A percentile compares a stretch with the other conserved stretches of the same genome.
These are phyloP conservation scores for Aspergillus campestris DNA, from an alignment of 495 filamentous ascomycete genomes.

Conservation along the genomic window DNA sequence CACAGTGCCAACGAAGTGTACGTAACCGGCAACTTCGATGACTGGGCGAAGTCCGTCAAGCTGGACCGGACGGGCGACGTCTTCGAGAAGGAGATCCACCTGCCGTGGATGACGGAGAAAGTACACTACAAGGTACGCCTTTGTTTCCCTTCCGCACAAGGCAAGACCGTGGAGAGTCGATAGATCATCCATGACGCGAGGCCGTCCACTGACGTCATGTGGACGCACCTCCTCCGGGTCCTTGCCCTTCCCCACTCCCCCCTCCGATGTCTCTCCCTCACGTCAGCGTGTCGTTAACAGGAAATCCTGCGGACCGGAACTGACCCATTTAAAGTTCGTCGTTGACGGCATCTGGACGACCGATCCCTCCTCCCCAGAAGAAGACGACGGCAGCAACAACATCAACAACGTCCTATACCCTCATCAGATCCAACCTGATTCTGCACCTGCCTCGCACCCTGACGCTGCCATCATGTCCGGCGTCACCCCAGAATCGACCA, in stretches of 20 bases:
- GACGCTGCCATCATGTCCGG: conserved; percentile 52
- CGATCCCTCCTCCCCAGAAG: conserved; percentile 67
- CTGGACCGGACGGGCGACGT: conserved; percentile 61
- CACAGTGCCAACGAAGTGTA: conserved; percentile 75
- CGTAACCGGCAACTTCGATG: conserved; percentile 92
- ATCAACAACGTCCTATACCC: conserved; percentile 82
- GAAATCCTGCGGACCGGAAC: too few relatives aligned
- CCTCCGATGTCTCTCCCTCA: conserved; percentile 8
- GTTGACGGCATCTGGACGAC: conserved; percentile 83
- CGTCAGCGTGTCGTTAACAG: conserved; percentile 1
- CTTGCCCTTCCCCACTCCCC: background rate
- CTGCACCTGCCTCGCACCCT: conserved; percentile 25
- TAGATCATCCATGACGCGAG: conserved; percentile 23
- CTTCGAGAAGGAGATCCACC: conserved; percentile 70
- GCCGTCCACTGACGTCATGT: conserved; percentile 27
- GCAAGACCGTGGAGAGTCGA: conserved; percentile 6
- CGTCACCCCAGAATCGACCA: conserved; percentile 65
- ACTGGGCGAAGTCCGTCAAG: conserved; percentile 78
- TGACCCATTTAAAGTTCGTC: conserved; percentile 57
- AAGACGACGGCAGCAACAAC: conserved; percentile 68
- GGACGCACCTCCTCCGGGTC: conserved; percentile 2
- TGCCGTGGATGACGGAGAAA: conserved; percentile 55
- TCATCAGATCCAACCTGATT: conserved; percentile 51
- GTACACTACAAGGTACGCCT: conserved; percentile 71
- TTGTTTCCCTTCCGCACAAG: conserved; percentile 3